A percentile compares a stretch with the other conserved stretches of the same genome.
These are phyloP conservation scores for Phytophthora pisi DNA, from an alignment of 352 stramenopile species.

Conservation along the genomic window DNA sequence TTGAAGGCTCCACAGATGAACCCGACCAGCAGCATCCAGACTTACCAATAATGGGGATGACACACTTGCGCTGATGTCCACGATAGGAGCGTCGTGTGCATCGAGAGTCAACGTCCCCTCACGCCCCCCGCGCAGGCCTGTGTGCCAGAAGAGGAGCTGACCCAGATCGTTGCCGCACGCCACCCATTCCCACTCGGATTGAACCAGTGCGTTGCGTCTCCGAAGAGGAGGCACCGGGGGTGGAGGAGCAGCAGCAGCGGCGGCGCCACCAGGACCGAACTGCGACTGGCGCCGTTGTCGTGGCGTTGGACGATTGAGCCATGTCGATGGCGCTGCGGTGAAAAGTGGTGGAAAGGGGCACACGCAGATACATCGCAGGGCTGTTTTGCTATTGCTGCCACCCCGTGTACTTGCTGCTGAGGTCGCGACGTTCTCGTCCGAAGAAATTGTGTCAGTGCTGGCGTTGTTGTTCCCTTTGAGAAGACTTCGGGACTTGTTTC, in stretches of 20 bases:
- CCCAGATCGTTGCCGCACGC: conserved; percentile 67
- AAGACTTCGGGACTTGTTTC: conserved; percentile 3
- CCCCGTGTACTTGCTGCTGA: conserved; percentile 1
- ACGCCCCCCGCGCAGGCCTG: conserved; percentile 49
- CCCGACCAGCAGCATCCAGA: conserved; percentile 46
- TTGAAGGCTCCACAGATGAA: conserved; percentile 66
- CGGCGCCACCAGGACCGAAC: not conserved
- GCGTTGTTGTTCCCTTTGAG: conserved; percentile 2
- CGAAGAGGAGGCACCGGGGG: conserved; percentile 19
- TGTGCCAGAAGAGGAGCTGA: conserved; percentile 77
- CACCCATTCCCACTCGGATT: conserved; percentile 67
- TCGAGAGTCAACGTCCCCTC: conserved; percentile 46
- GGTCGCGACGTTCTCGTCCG: conserved; percentile 1
- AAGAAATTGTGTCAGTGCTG: conserved; percentile 2
- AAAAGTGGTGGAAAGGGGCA: conserved; percentile 71
- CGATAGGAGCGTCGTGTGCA: conserved; percentile 57
- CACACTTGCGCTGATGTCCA: conserved; percentile 45
- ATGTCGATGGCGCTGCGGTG: conserved; percentile 31
- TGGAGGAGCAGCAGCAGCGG: not conserved
- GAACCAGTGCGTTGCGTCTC: conserved; percentile 38
- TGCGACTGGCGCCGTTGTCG: conserved; percentile 23
- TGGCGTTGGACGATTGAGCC: conserved; percentile 35
- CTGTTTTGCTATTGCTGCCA: not conserved
- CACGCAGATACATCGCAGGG: conserved; percentile 44
- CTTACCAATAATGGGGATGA: conserved; percentile 62